Evolutionary conservation across 2,329 filamentous ascomycete species (phyloP).

Genomic region (Aspergillus fischeri): DNA sequence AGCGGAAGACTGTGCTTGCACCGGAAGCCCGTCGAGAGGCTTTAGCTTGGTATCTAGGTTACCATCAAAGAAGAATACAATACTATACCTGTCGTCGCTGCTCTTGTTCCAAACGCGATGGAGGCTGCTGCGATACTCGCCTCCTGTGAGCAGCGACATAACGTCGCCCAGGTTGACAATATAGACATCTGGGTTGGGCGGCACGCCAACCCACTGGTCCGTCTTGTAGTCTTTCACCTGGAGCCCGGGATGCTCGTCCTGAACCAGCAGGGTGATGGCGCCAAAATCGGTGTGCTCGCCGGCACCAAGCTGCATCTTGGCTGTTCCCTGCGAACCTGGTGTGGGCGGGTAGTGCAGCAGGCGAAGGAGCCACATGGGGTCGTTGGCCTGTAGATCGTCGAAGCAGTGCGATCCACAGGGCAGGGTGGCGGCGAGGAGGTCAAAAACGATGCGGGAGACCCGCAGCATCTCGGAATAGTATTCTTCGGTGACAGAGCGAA

Average conservation of each 20-base stretch:
- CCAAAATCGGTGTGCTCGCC: slow-evolving; percentile 55
- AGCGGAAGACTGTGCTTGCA: too few relatives aligned
- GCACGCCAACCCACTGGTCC: slow-evolving; percentile 43
- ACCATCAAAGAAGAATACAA: slow-evolving; percentile 35
- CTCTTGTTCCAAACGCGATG: slow-evolving; percentile 34
- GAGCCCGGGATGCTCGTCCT: slow-evolving; percentile 49
- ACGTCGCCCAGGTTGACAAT: slow-evolving; percentile 53
- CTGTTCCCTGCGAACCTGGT: slow-evolving; percentile 11
- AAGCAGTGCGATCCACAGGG: slow-evolving; percentile 12
- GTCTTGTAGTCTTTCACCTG: slow-evolving; percentile 49
- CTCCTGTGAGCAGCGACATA: slow-evolving; percentile 37
- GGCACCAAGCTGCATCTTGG: slow-evolving; percentile 29
- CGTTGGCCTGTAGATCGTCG: slow-evolving; percentile 13
- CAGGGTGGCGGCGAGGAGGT: slow-evolving; percentile 5
- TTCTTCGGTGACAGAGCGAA: slow-evolving; percentile 1
- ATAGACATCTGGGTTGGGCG: slow-evolving; percentile 44
- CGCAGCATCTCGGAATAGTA: slow-evolving; percentile 12
- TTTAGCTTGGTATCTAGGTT: slow-evolving; percentile 11
- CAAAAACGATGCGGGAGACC: slow-evolving; percentile 15
- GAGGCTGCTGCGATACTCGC: slow-evolving; percentile 29
- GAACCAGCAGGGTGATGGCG: slow-evolving; percentile 53
- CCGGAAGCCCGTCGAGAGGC: too few relatives aligned
- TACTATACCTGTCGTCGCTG: slow-evolving; percentile 28
- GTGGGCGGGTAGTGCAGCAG: slow-evolving; percentile 35
- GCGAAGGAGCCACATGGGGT: slow-evolving; percentile 21